Base-by-base conservation (phyloP, 2,329 filamentous ascomycete genomes). In the Pseudopyricularia cyperi region DNA sequence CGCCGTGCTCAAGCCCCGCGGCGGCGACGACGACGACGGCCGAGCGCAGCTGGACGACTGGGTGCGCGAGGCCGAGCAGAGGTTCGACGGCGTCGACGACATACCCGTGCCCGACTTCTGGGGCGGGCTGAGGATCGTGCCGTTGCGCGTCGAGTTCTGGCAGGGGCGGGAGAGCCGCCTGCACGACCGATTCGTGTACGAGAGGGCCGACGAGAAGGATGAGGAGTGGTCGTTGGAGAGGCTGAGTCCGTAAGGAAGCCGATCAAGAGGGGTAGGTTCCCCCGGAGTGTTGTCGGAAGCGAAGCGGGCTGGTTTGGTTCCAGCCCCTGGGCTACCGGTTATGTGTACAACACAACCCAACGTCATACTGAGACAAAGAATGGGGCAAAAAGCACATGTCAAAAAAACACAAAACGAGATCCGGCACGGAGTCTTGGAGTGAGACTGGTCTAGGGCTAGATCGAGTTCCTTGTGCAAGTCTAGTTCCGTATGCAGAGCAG, bases 61-160 rank as follows among this genome's bases (percentile, higher is more conserved):
- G 74, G 89, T 97, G 0, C 73, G 72, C 57, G 88, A 95, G 61
- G 76, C 83, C 34, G 87, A 95, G 71, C 70, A 77, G 65, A 76
- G 72, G 58, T 98, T 95, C 64, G 76, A 83, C 42, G 87, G 81
- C 2, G 62, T 77, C 57, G 86, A 95, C 28, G 69, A 86, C 53
- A 95, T 98, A 57, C 90, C 90, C 1, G 82, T 96, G 49, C 93
- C 93, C 4, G 83, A 87, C 9, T 96, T 95, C 65, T 98, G 93
- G 93, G 93, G 93, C 30, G 93, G 93, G 0, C 65, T 96, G 65
- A 81, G 91, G 59, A 78, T 98, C 55, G 76, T 90, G 57, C 91
- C 93, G 0, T 85, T 89, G 62, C 79, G 81, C 60, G 77, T 98
- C 48, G 93, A 98, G 75, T 98, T 98, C 66, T 98, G 93, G 82